Conservation (phyloP, 805 yeast species). For the Yarrowia bubula region DNA sequence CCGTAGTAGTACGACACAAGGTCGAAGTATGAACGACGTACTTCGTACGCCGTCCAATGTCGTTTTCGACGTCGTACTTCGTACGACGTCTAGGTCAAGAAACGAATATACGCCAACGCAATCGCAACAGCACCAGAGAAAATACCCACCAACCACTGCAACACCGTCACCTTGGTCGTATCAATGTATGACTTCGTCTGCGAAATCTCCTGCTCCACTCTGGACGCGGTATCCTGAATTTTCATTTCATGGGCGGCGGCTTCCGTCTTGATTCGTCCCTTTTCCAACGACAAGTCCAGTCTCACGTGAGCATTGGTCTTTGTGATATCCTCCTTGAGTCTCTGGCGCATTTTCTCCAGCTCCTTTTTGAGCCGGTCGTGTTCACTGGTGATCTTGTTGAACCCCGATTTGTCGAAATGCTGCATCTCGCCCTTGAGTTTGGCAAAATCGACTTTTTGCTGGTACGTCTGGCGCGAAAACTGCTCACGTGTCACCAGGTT, state of each 20-base stretch:
- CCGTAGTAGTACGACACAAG: too few species aligned
- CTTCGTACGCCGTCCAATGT: too few species aligned
- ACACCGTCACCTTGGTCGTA: constrained; percentile 90
- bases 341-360: constrained; percentile 78
- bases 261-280: constrained; percentile 94
- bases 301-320: constrained; percentile 87
- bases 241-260: constrained; percentile 88
- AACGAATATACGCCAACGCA: constrained; percentile 84
- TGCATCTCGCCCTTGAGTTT: constrained; percentile 89
- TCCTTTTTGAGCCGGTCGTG: constrained; percentile 82
- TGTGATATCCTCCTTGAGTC: constrained; percentile 86
- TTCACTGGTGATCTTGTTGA: constrained; percentile 76
- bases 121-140: constrained; percentile 97
- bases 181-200: constrained; percentile 95
- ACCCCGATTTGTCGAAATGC: constrained; percentile 82
- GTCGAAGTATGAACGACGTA: too few species aligned
- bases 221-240: constrained; percentile 89
- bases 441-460: constrained; percentile 95
- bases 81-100: constrained; percentile 50
- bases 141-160: constrained; percentile 98
- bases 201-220: constrained; percentile 92
- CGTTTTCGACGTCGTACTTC: too few species aligned
- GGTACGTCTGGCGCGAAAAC: constrained; percentile 80
- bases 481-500: constrained; percentile 84
- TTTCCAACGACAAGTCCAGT: constrained; percentile 86